Base-by-base conservation (phyloP, 768 basidiomycete genomes). In the Auriscalpium vulgare region DNA sequence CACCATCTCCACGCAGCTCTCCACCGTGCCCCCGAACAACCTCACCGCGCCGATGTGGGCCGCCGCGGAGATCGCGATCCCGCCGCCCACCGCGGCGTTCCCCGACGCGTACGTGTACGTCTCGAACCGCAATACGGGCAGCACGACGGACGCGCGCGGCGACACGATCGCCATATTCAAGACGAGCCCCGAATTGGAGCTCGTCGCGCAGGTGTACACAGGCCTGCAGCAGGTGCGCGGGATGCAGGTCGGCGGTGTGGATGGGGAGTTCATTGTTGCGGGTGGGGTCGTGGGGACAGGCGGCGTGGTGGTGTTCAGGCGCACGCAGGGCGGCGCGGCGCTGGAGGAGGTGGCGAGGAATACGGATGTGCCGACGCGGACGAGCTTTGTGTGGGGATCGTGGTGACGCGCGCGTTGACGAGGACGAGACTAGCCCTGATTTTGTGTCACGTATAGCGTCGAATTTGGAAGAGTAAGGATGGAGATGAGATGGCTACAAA, bases 91-190 rank as follows among this genome's bases (percentile, higher is more conserved):
- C 1, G 23, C 54, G 3, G 62, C 64, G 19, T 87, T 82, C 72
- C 77, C 75, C 0, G 71, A 61, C 3, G 74, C 78, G 0, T 82
- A 79, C 60, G 78, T 87, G 61, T 88, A 87, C 68, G 76, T 74
- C 17, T 85, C 85, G 4, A 88, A 88, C 70, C 76, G 86, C 44
- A 85, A 87, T 67, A 73, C 72, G 0, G 81, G 76, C 17, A 61
- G 62, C 56, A 64, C 68, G 51, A 67, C 71, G 53, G 80, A 81
- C 54, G 66, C 78, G 21, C 74, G 76, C 8, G 82, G 83, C 8
- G 85, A 87, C 66, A 73, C 83, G 0, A 83, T 87, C 50, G 83
- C 81, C 6, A 80, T 87, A 49, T 84, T 80, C 38, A 68, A 73
- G 63, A 65, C 68, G 73, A 35, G 69, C 62, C 63, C 67, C 36